Evolutionary conservation across 129 eudicot species (phyloP).

Genomic region (Artemisia annua): DNA sequence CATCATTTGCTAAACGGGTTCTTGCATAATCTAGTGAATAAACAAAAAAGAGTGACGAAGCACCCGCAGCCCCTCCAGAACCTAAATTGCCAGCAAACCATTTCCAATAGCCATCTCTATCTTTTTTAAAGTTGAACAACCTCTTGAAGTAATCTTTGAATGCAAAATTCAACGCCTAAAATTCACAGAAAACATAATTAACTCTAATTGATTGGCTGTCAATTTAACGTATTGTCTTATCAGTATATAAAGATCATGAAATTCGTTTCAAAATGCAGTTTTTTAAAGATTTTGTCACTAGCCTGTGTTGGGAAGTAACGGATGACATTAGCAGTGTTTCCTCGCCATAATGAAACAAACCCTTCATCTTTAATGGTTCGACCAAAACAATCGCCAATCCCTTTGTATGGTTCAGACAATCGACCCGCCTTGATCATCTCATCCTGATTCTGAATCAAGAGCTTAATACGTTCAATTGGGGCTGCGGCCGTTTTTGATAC

Average conservation of each 20-base stretch:
- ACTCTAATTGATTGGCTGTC: neutral
- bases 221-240: neutral
- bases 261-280: neutral
- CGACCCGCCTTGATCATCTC: slow-evolving; percentile 62
- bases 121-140: slow-evolving; percentile 62
- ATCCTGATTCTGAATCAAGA: slow-evolving; percentile 64
- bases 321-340: slow-evolving; percentile 67
- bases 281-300: slow-evolving; percentile 2
- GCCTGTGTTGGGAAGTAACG: slow-evolving; percentile 80
- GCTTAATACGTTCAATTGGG: slow-evolving; percentile 69
- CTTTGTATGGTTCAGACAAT: slow-evolving; percentile 52
- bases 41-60: slow-evolving; percentile 60
- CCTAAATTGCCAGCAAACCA: slow-evolving; percentile 70
- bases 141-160: slow-evolving; percentile 64
- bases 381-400: slow-evolving; percentile 55
- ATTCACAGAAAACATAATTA: neutral
- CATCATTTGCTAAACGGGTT: slow-evolving; percentile 67
- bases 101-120: slow-evolving; percentile 62
- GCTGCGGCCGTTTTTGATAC: slow-evolving; percentile 76
- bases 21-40: slow-evolving; percentile 65
- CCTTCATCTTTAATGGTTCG: slow-evolving; percentile 65
- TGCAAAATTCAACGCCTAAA: slow-evolving; percentile 71
- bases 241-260: neutral
- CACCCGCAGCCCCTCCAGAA: slow-evolving; percentile 73
- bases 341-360: slow-evolving; percentile 58